Base-by-base conservation (phyloP, 345 rosid genomes). In the Corchorus capsularis region DNA sequence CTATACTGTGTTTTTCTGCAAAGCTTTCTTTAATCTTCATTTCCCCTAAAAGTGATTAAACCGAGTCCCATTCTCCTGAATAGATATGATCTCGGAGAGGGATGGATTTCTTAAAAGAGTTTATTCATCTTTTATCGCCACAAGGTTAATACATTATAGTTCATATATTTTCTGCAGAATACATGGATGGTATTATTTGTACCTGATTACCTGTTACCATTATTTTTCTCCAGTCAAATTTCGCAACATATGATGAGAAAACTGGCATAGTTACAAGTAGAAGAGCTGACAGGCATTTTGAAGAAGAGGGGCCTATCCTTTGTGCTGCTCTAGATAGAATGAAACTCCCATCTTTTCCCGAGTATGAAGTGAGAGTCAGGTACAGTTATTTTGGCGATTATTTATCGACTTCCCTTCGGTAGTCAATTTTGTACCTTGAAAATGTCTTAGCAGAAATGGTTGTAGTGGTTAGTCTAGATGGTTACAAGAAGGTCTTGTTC, bases 271-370 rank as follows among this genome's bases (percentile, higher is more conserved):
- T 96, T 69, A 79, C 81, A 63, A 91, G 96, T 75, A 85, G 99
- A 77, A 89, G 99, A 82, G 98, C 98, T 82, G 99, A 96, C 79
- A 82, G 99, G 79, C 96, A 93, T 82, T 96, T 96, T 73, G 99
- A 93, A 83, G 94, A 93, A 82, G 97, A 93, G 87, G 99, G 98
- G 43, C 99, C 97, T n/a, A 86, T 92, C 59, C 91, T 96, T 37
- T 96, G 97, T 82, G 84, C 92, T 17, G 98, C 98, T 62, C 85
- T 96, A 69, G 98, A 96, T 85, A 86, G 90, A 63, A 86, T 96
- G 97, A 96, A 88, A 83, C 90, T 96, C 69, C 92, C 95, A 8
- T 89, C 93, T 72, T 96, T 87, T 81, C 97, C 97, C 0, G 89
- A 91, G 77, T 91, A 96, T 82, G 98, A 93, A 89, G 95, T 93